Percentiles rank a stretch among this genome's conserved stretches.
Conservation (phyloP, 1,284 basidiomycete species). For the Mycosarcoma mackinlayi region DNA sequence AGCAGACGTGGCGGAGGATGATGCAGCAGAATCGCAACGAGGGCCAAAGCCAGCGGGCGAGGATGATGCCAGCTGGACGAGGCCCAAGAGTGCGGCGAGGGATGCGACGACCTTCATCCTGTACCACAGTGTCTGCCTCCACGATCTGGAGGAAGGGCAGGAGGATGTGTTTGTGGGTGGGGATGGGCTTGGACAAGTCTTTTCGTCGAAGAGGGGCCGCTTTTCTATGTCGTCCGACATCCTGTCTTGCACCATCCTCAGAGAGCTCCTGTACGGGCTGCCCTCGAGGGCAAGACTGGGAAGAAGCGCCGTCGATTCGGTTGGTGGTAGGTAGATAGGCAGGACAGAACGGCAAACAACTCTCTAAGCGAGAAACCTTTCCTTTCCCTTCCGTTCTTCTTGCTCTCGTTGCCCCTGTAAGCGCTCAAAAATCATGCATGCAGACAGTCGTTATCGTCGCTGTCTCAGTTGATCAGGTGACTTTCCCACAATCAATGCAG, state of each 20-base stretch:
- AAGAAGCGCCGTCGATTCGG: not conserved
- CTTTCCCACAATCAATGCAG: not conserved
- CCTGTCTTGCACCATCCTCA: conserved; percentile 2
- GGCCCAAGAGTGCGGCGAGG: conserved; percentile 19
- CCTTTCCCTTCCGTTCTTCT: not conserved
- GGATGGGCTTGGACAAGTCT: not conserved
- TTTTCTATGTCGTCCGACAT: conserved; percentile 51
- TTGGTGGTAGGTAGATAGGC: conserved; percentile 6
- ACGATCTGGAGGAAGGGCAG: not conserved
- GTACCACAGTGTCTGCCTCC: conserved; percentile 10
- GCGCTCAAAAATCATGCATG: too few relatives aligned
- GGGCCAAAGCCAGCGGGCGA: conserved; percentile 19
- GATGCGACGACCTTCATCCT: conserved; percentile 40
- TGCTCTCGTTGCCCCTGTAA: too few relatives aligned
- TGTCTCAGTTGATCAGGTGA: too few relatives aligned
- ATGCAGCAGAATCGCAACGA: conserved; percentile 7
- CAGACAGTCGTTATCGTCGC: too few relatives aligned
- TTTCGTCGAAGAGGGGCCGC: conserved; percentile 4
- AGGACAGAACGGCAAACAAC: not conserved
- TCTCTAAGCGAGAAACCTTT: conserved; percentile 11
- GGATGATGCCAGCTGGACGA: conserved; percentile 20
- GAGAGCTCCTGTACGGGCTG: conserved; percentile 4
- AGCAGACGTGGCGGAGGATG: not conserved
- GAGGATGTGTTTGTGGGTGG: not conserved
- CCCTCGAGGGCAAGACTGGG: conserved; percentile 2